Base-by-base conservation (phyloP, 768 basidiomycete genomes). In the Tremella mesenterica region DNA sequence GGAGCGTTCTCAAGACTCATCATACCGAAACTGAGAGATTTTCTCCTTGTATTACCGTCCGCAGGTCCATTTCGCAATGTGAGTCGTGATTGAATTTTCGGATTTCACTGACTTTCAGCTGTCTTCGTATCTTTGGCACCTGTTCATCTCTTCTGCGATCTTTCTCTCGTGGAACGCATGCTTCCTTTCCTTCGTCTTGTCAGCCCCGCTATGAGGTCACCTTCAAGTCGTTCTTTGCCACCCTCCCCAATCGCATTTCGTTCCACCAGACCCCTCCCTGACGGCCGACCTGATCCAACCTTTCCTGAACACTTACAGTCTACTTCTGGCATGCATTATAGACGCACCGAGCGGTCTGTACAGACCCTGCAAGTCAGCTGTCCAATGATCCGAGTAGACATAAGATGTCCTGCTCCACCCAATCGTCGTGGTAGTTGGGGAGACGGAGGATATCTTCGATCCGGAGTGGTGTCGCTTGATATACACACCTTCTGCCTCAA, bases 71-170 rank as follows among this genome's bases (percentile, higher is more conserved):
- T 20, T 38, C 54, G 27, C 33, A 48, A 4, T 44, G 59, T 60
- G 30, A 60, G 58, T 59, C 9, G 9, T 27, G 10, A 3, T 26
- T 27, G n/a, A n/a, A n/a, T n/a, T 23, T 13, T 45, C 46, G 29
- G 13, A 16, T 18, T 6, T 30, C 39, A 1, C 23, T 54, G 23
- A 4, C 39, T 14, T 13, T 6, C 20, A 61, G 61, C 59, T n/a
- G 55, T 55, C 3, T 28, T 39, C 6, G 54, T 72, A 12, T 53
- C 61, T 9, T 21, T 68, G 8, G 54, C 59, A 9, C 85, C 89
- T 9, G 61, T 92, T 9, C 88, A 90, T 63, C 36, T 85, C n/a
- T 87, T 88, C 64, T 48, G 86, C 25, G 88, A 92, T 67, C 74
- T 88, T 65, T 75, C 54, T 59, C 74, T 60, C 63, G 70, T 67